These are phyloP conservation scores for Arachnomyces sp. DNA, from an alignment of 2,329 filamentous ascomycete genomes.

Conservation along the genomic window DNA sequence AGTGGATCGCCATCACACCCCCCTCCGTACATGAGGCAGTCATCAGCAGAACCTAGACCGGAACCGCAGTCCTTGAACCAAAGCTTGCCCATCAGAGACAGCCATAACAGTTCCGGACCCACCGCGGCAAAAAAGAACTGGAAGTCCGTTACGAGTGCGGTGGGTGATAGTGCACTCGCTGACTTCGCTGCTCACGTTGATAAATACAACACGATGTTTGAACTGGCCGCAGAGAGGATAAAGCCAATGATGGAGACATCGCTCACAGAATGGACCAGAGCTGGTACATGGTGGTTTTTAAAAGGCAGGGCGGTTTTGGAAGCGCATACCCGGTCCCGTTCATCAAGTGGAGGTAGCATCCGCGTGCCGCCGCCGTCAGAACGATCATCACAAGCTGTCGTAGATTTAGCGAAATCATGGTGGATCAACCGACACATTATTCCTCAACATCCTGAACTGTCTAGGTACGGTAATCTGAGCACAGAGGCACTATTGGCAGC, in stretches of 20 bases:
- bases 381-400: conserved; percentile 65
- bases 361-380: conserved; percentile 32
- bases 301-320: conserved; percentile 73
- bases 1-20: conserved; percentile 1
- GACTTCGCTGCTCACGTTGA: conserved; percentile 64
- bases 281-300: conserved; percentile 83
- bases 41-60: conserved; percentile 10
- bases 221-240: conserved; percentile 66
- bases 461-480: conserved; percentile 31
- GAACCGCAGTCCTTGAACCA: conserved; percentile 14
- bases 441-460: conserved; percentile 32
- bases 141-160: conserved; percentile 33
- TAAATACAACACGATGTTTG: conserved; percentile 69
- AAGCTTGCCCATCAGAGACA: conserved; percentile 9
- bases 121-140: conserved; percentile 24
- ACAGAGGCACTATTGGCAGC: conserved; percentile 34
- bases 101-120: background rate
- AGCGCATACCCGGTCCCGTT: conserved; percentile 57
- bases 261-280: conserved; percentile 61
- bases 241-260: conserved; percentile 58
- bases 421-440: conserved; percentile 58
- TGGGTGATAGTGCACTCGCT: conserved; percentile 59
- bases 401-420: conserved; percentile 76
- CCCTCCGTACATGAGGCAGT: conserved; percentile 8
- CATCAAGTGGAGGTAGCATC: conserved; percentile 47